Conservation (phyloP, 140 eudicot species). For the Erigeron philadelphicus region DNA sequence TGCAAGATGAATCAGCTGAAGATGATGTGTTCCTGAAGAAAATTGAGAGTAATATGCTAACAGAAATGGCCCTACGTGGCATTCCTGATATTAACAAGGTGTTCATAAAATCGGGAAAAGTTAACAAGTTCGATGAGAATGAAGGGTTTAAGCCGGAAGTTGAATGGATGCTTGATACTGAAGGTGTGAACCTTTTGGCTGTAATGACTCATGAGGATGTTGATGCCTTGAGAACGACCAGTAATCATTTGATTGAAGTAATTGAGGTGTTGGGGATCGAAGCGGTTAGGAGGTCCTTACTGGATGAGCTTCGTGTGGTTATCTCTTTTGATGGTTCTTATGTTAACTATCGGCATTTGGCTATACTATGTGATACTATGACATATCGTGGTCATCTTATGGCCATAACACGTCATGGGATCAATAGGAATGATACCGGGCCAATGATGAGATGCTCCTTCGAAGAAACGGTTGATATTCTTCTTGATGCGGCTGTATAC, state of each 20-base stretch:
- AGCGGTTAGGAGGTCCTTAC: conserved; percentile 81
- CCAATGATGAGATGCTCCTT: conserved; percentile 98
- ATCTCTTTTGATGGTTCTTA: conserved; percentile 94
- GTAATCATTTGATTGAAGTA: conserved; percentile 92
- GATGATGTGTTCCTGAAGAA: conserved; percentile 92
- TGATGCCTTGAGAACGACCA: conserved; percentile 76
- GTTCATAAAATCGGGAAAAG: conserved; percentile 73
- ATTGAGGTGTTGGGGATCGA: conserved; percentile 94
- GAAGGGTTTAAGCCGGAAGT: conserved; percentile 75
- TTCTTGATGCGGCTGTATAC: conserved; percentile 92
- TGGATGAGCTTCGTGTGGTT: conserved; percentile 90
- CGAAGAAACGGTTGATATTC: conserved; percentile 93
- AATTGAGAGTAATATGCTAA: conserved; percentile 87
- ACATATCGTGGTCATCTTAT: conserved; percentile 93
- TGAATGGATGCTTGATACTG: conserved; percentile 98
- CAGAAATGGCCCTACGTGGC: conserved; percentile 92
- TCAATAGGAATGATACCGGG: conserved; percentile 84
- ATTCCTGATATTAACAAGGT: conserved; percentile 93
- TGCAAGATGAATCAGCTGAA: conserved; percentile 88
- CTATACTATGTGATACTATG: conserved; percentile 92
- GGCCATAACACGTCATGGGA: conserved; percentile 98
- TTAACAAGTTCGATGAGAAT: conserved; percentile 61
- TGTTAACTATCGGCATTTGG: conserved; percentile 85
- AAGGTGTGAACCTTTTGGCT: conserved; percentile 91
- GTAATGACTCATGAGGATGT: conserved; percentile 90